Evolutionary conservation across 176 grass and related monocot species (phyloP).

Genomic region (Dendrocalamus sinicus): DNA sequence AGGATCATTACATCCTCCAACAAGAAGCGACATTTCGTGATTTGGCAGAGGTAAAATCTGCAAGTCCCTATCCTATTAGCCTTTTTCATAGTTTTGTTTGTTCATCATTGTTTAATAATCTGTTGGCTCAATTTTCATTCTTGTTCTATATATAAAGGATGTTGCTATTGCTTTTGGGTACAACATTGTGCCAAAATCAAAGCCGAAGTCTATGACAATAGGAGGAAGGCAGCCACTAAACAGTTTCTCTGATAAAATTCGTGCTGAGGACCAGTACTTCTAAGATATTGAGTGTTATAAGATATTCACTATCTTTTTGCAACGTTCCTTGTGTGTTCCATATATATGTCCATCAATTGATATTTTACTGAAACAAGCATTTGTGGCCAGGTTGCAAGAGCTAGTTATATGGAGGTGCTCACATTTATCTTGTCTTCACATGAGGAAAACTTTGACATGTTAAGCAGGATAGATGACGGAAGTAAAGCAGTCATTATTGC

Average conservation of each 20-base stretch:
- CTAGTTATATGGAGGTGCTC: conserved; percentile 98
- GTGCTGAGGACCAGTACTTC: conserved; percentile 83
- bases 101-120: neutral
- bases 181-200: conserved; percentile 95
- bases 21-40: conserved; percentile 83
- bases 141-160: conserved; percentile 65
- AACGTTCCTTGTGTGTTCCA: neutral
- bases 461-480: conserved; percentile 77
- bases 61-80: conserved; percentile 13
- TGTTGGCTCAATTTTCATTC: neutral
- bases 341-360: conserved; percentile 39
- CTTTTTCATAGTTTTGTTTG: neutral
- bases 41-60: conserved; percentile 62
- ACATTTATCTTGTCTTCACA: conserved; percentile 87
- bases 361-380: conserved; percentile 17
- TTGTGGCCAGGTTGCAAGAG: conserved; percentile 78
- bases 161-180: conserved; percentile 98
- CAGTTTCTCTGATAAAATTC: conserved; percentile 95
- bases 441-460: conserved; percentile 93
- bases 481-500: conserved; percentile 88
- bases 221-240: conserved; percentile 87
- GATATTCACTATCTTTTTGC: conserved; percentile 21
- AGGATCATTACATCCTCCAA: conserved; percentile 41
- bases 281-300: neutral
- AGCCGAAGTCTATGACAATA: conserved; percentile 83